Conservation (phyloP, 2,329 filamentous ascomycete genomes). For the Fusarium solani-melongenae region DNA sequence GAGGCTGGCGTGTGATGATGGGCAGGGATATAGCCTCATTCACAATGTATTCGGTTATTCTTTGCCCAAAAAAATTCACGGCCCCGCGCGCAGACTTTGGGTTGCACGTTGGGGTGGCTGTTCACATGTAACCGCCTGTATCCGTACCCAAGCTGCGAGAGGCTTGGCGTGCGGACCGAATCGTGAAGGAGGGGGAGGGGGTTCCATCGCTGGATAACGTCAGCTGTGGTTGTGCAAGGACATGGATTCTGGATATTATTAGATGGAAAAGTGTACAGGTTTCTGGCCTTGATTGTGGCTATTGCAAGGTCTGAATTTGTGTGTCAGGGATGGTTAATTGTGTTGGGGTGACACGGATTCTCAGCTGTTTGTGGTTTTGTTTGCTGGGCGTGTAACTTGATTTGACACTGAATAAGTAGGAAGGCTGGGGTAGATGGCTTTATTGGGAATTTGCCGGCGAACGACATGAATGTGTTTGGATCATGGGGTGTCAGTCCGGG, state of each 20-base stretch:
- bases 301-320: background rate
- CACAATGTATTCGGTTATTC: background rate
- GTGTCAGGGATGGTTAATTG: background rate
- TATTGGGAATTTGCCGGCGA: background rate
- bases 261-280: background rate
- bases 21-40: background rate
- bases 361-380: slow-evolving; percentile 11
- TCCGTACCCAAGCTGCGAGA: slow-evolving; percentile 24
- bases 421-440: background rate
- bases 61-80: background rate
- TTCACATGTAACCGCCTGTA: slow-evolving; percentile 26
- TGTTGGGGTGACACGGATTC: slow-evolving; percentile 12
- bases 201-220: background rate
- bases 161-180: background rate
- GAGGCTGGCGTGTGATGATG: slow-evolving; percentile 6
- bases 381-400: slow-evolving; percentile 14
- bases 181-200: background rate
- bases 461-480: background rate
- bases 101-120: background rate
- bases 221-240: slow-evolving; percentile 14
- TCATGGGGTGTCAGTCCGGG: background rate
- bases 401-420: background rate
- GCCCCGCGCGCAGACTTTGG: background rate
- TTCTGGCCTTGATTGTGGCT: background rate
- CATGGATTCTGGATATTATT: background rate